These are phyloP conservation scores for Linnemannia hyalina DNA, from an alignment of 192 early-diverging fungal genomes.

Conservation along the genomic window DNA sequence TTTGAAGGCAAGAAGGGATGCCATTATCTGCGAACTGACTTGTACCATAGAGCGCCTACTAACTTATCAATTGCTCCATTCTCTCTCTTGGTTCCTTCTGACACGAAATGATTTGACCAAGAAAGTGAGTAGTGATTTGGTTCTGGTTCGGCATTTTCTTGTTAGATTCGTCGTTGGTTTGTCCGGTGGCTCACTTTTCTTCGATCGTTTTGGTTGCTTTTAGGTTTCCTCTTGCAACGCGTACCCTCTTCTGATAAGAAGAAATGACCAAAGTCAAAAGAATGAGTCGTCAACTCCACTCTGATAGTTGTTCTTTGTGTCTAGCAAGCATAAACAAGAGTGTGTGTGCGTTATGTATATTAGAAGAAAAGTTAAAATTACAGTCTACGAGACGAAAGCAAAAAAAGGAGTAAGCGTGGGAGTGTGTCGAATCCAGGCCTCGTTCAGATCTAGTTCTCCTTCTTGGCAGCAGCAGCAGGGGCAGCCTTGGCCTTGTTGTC, in stretches of 20 bases:
- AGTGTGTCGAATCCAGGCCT: background rate
- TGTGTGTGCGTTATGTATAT: background rate
- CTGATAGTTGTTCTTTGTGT: background rate
- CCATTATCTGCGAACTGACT: too few species aligned
- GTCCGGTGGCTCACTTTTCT: too few species aligned
- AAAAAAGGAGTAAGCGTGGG: background rate
- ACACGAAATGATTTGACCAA: too few species aligned
- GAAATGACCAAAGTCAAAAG: background rate
- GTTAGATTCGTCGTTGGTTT: too few species aligned
- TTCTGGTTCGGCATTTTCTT: background rate
- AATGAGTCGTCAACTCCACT: background rate
- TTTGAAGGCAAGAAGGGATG: too few species aligned
- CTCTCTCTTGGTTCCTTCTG: too few species aligned
- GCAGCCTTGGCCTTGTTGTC: background rate
- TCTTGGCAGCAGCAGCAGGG: constrained; percentile 1
- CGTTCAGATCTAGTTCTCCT: background rate
- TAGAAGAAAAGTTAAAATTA: background rate
- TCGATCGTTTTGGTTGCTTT: too few species aligned
- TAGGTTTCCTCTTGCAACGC: background rate
- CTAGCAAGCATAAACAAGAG: too few species aligned
- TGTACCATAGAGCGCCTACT: too few species aligned
- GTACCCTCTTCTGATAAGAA: background rate
- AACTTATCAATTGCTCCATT: too few species aligned
- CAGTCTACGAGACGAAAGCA: background rate
- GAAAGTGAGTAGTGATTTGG: background rate